Base-by-base conservation (phyloP, 345 rosid species). In the Raphanus sativus region DNA sequence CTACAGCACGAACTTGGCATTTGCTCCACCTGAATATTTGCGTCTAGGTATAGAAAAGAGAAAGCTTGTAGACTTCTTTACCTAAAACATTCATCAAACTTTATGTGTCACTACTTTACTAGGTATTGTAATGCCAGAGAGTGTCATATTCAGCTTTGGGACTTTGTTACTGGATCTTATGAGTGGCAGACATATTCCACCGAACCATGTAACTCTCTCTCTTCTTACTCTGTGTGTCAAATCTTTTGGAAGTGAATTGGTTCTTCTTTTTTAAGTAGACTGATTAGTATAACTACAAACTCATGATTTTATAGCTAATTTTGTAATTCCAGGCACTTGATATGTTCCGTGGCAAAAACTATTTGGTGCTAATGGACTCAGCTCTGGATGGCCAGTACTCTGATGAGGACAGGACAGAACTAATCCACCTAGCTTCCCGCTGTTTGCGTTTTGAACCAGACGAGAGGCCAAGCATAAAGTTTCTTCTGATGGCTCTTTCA, bases 141-240 rank as follows among this genome's bases (percentile, higher is more conserved):
- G 99, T 80, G 96, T 96, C 16, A 91, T 90, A 54, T 96, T 93
- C 86, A 91, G 99, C 86, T 96, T 96, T 67, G 99, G 99, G 16
- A 96, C 96, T 65, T 75, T 96, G 84, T 75, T 96, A 80, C 87
- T 96, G 25, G 99, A 93, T 87, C 97, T 96, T 84, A 87, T 93
- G 73, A 90, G 99, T 67, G 99, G 98, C 77, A 95, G 87, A 79
- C 99, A 91, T 87, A 95, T 95, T 75, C 99, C 99, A 67, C 99
- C 98, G 1, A 93, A 91, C 73, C 99, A 96, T 86, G 99, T 96
- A 89, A 34, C 40, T 33, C 38, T 28, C 30, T 28, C 40, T 82
- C 56, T 38, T 61, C 62, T 69, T 75, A 52, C 64, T 32, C 9
- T 6, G 40, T 65, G 5, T 45, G 30, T 28, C 3, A 8, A 38